Base-by-base conservation (phyloP, 2,329 filamentous ascomycete species). In the Aspergillus candidus region DNA sequence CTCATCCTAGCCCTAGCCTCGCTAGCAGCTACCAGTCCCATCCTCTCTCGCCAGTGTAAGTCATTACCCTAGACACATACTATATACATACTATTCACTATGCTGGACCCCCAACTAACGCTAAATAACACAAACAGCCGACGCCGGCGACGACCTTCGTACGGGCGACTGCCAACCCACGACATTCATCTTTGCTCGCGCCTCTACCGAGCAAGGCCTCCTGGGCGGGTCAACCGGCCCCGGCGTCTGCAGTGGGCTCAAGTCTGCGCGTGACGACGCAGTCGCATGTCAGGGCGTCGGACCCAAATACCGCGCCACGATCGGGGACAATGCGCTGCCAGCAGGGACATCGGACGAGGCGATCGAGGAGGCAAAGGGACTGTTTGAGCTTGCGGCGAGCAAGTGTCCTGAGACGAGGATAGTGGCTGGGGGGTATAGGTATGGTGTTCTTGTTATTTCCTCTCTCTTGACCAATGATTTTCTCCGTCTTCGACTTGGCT, bases 161-260 rank as follows among this genome's bases (percentile, higher is more conserved):
- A 44, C 54, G 22, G 64, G 65, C 8, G 58, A 60, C 6, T 74
- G 72, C 58, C 63, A 59, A 49, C 59, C 63, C 27, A 57, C 73
- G 15, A 68, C 72, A 18, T 70, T 76, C 39, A 70, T 75, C 37
- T 76, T 71, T 49, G 72, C 73, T 8, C 68, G 73, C 36, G 73
- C 71, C 17, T 74, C 72, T 11, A 70, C 67, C 11, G 73, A 76
- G 50, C 52, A 59, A 6, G 73, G 73, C n/a, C 73, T 75, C 56
- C 68, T 76, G 55, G 66, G 65, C 1, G 56, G 59, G 11, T 43
- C 62, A 5, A 58, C 59, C 5, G 63, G 63, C 5, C 60, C 62
- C 7, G 57, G 59, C 12, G 56, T 62, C 39, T 61, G 63, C 44
- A 48, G 56, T 15, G 52, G 57, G 2, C 44, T 62, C 27, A 54